These are phyloP conservation scores for Kurtzmaniella quercitrusa DNA, from an alignment of 1,139 yeast species.

Conservation along the genomic window DNA sequence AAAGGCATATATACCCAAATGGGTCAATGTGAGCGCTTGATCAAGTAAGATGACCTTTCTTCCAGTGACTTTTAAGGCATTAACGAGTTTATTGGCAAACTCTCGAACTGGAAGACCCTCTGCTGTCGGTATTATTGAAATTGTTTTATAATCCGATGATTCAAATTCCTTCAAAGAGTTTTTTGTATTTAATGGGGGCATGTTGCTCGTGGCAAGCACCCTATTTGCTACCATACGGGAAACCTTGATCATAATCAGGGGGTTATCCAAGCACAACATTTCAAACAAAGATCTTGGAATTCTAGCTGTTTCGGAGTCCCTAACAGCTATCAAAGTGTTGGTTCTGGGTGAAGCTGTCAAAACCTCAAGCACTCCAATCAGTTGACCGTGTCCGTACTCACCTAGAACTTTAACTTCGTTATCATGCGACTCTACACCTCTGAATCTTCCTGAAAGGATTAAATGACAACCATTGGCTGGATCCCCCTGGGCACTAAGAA, in stretches of 20 bases:
- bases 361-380: constrained; percentile 94
- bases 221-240: constrained; percentile 83
- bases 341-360: constrained; percentile 77
- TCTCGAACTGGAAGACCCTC: constrained; percentile 79
- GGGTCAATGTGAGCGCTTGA: constrained; percentile 74
- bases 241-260: constrained; percentile 86
- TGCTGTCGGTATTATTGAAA: constrained; percentile 78
- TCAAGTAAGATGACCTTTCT: constrained; percentile 73
- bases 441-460: constrained; percentile 82
- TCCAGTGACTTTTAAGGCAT: constrained; percentile 69
- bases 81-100: constrained; percentile 70
- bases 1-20: constrained; percentile 89
- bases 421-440: constrained; percentile 45
- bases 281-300: constrained; percentile 89
- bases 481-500: constrained; percentile 77
- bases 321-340: constrained; percentile 74
- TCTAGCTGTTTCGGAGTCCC: constrained; percentile 92
- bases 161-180: constrained; percentile 13
- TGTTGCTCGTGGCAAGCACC: constrained; percentile 25
- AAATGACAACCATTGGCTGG: constrained; percentile 90
- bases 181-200: constrained; percentile 11
- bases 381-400: constrained; percentile 92
- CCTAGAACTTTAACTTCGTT: constrained; percentile 47
- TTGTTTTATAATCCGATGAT: constrained; percentile 64
- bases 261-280: constrained; percentile 75